Conservation (phyloP, 179 eudicot genomes). For the Camellia oleifera region DNA sequence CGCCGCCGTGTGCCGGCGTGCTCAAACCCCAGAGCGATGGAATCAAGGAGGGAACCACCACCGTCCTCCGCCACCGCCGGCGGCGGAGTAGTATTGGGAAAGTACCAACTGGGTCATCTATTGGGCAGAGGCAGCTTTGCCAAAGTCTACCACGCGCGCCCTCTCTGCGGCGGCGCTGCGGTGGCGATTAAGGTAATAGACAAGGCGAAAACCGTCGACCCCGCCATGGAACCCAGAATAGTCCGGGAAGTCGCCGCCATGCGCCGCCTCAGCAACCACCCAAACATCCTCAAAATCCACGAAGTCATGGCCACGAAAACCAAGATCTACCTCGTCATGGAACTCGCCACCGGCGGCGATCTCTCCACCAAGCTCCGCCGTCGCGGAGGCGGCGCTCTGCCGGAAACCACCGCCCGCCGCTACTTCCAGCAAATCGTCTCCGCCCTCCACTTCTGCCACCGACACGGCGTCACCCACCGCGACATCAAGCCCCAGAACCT, state of each 20-base stretch:
- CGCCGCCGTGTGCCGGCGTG: not conserved
- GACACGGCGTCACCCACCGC: conserved; percentile 60
- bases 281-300: conserved; percentile 54
- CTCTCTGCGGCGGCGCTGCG: conserved; percentile 26
- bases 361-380: conserved; percentile 43
- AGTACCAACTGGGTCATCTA: conserved; percentile 60
- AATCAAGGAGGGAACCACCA: not conserved
- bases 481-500: conserved; percentile 72
- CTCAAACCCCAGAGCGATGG: conserved; percentile 12
- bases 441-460: conserved; percentile 67
- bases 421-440: conserved; percentile 63
- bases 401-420: conserved; percentile 46
- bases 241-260: conserved; percentile 65
- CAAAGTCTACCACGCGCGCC: conserved; percentile 69
- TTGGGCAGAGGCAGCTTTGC: conserved; percentile 85
- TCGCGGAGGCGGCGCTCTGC: conserved; percentile 46
- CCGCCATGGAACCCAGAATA: conserved; percentile 38
- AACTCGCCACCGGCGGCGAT: conserved; percentile 71
- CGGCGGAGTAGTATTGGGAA: conserved; percentile 34
- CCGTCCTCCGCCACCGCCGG: not conserved
- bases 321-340: conserved; percentile 72
- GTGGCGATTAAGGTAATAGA: conserved; percentile 62
- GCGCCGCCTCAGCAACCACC: conserved; percentile 64
- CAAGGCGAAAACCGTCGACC: conserved; percentile 30
- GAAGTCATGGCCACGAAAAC: conserved; percentile 76